These are phyloP conservation scores for Ascochyta koolunga DNA, from an alignment of 2,329 filamentous ascomycete genomes.

Conservation along the genomic window DNA sequence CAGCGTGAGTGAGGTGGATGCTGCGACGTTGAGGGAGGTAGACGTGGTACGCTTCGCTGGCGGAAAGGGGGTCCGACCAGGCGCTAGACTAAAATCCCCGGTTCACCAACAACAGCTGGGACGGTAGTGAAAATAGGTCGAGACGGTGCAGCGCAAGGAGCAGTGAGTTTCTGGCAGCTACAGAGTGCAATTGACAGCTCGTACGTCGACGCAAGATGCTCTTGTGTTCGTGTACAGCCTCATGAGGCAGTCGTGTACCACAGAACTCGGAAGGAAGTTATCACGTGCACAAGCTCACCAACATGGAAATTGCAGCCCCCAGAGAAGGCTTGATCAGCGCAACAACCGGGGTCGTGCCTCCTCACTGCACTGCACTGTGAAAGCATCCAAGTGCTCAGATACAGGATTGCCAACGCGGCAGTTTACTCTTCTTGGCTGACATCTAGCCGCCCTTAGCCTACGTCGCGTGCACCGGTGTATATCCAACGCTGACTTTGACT, in stretches of 20 bases:
- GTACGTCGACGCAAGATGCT: constrained; percentile 16
- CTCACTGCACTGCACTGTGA: background rate
- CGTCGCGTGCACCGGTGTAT: background rate
- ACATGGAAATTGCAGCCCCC: constrained; percentile 13
- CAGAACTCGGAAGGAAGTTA: constrained; percentile 17
- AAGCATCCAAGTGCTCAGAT: background rate
- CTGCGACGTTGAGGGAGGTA: constrained; percentile 43
- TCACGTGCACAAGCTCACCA: constrained; percentile 36
- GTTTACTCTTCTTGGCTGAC: background rate
- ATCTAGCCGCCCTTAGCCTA: background rate
- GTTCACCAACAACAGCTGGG: constrained; percentile 21
- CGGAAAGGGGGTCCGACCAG: constrained; percentile 47
- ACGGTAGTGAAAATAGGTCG: constrained; percentile 10
- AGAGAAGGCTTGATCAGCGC: constrained; percentile 7
- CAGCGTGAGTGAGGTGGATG: constrained; percentile 36
- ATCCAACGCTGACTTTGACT: background rate
- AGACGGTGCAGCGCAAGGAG: constrained; percentile 8
- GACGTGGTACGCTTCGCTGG: constrained; percentile 42
- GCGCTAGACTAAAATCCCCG: constrained; percentile 44
- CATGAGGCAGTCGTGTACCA: constrained; percentile 31
- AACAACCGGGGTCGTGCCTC: background rate
- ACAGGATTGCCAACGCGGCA: background rate
- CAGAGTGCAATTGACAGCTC: constrained; percentile 34
- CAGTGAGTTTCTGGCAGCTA: constrained; percentile 1
- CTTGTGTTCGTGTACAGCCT: constrained; percentile 22